Evolutionary conservation across 1,284 basidiomycete species (phyloP), one percentile per base, ranked within the genome.

Genomic region (Volvariella volvacea): DNA sequence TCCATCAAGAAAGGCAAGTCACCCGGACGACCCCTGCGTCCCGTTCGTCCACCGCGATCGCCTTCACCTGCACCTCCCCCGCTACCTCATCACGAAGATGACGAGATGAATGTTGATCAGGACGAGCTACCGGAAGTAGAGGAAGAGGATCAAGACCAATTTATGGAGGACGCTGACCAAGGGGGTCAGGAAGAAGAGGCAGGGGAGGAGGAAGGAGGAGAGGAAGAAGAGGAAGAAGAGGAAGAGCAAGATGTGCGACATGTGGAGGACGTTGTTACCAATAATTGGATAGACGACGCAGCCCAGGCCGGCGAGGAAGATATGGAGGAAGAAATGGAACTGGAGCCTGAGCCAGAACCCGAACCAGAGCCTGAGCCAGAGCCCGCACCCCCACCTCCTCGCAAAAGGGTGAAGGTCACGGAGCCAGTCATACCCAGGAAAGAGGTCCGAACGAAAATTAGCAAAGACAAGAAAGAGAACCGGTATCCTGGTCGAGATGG

Each of bases 91-190:
- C 6, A 6, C 1, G 39, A 33, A 15, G 15, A 32, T 2, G 78
- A 85, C 31, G 80, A 78, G 50, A 63, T 74, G 47, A 71, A 36
- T 7, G n/a, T 36, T 20, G 34, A 70, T 44, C 65, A 64, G 44
- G 71, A 70, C n/a, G 67, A 68, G 7, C 66, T 67, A n/a, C 61
- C 69, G 2, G 62, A 66, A 12, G 61, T 66, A 12, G 65, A 67
- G 4, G 61, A 61, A 3, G 58, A 62, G 15, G 58, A 61, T 9
- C 63, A 61, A 8, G 59, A 52, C 4, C 60, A 69, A 30, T 54
- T 57, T 10, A 55, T 60, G 16, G 55, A 59, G 20, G 60, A 58
- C 42, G 49, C 43, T 17, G 39, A 45, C n/a, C 37, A 55, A 16
- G 57, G 54, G 33, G 42, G 33, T 16, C 53, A 55, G 17, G 47